phyloP scores from a whole-genome alignment of 495 filamentous ascomycete species.

The Copromyces sp. region DNA sequence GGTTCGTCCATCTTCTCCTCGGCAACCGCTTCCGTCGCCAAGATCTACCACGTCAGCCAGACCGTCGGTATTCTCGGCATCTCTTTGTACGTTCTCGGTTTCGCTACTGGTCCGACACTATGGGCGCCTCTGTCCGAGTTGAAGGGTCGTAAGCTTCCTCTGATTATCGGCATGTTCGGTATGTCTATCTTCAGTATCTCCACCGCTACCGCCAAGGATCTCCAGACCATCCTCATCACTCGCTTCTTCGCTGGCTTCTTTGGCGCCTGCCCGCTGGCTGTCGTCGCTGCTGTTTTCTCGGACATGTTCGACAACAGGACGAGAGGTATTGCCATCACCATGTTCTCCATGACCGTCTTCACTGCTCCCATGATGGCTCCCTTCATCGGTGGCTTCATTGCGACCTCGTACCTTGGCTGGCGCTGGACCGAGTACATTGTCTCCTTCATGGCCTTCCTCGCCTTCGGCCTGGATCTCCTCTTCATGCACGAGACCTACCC shows the following conservation, averaged over 20 bases:
- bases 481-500: constrained; percentile 81
- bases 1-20: constrained; percentile 59
- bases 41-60: constrained; percentile 42
- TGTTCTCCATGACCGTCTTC: constrained; percentile 81
- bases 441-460: constrained; percentile 64
- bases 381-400: constrained; percentile 77
- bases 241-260: constrained; percentile 76
- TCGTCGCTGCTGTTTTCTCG: constrained; percentile 79
- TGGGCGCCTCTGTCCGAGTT: constrained; percentile 74
- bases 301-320: constrained; percentile 78
- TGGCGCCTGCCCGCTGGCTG: constrained; percentile 67
- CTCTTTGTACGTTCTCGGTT: constrained; percentile 61
- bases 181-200: constrained; percentile 68
- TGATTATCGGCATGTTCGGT: constrained; percentile 65
- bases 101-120: constrained; percentile 53
- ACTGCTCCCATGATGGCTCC: constrained; percentile 71
- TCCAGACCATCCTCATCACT: constrained; percentile 72
- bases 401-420: constrained; percentile 62
- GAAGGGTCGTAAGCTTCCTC: constrained; percentile 59
- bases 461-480: constrained; percentile 58
- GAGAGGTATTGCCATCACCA: constrained; percentile 68
- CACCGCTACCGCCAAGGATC: constrained; percentile 63
- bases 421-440: constrained; percentile 72
- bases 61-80: constrained; percentile 58
- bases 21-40: constrained; percentile 43